These are phyloP conservation scores for Paecilomyces niveus DNA, from an alignment of 2,329 filamentous ascomycete species.

Conservation along the genomic window DNA sequence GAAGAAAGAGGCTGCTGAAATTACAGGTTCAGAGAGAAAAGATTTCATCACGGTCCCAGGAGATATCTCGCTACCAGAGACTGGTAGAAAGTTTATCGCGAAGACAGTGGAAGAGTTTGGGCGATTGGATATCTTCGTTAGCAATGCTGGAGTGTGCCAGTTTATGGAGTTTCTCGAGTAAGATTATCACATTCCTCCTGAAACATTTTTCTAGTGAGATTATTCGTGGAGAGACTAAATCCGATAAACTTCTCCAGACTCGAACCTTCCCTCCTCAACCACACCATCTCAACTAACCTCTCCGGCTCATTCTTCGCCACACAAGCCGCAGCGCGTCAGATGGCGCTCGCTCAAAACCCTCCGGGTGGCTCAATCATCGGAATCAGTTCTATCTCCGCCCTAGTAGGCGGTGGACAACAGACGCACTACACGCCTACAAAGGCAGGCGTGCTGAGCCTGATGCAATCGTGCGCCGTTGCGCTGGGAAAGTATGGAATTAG, in stretches of 20 bases:
- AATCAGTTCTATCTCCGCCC: slow-evolving; percentile 33
- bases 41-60: slow-evolving; percentile 62
- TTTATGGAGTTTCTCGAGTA: slow-evolving; percentile 80
- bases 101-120: slow-evolving; percentile 51
- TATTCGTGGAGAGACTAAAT: background rate
- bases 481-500: slow-evolving; percentile 68
- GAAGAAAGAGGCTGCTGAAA: slow-evolving; percentile 21
- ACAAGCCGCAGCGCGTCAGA: slow-evolving; percentile 77
- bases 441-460: slow-evolving; percentile 70
- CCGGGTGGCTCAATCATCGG: slow-evolving; percentile 67
- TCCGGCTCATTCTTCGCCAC: slow-evolving; percentile 82
- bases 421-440: slow-evolving; percentile 87
- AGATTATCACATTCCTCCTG: slow-evolving; percentile 12
- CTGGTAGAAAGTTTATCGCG: slow-evolving; percentile 60
- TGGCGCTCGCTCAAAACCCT: slow-evolving; percentile 64
- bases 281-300: slow-evolving; percentile 73
- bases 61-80: slow-evolving; percentile 69
- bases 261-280: slow-evolving; percentile 59
- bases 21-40: slow-evolving; percentile 17
- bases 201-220: background rate
- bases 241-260: slow-evolving; percentile 41
- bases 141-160: slow-evolving; percentile 81
- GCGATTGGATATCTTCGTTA: slow-evolving; percentile 70
- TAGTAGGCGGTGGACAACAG: slow-evolving; percentile 64
- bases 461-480: slow-evolving; percentile 76